These are phyloP conservation scores for Dendrocalamus sinicus DNA, from an alignment of 176 grass and related monocot genomes.

Conservation along the genomic window DNA sequence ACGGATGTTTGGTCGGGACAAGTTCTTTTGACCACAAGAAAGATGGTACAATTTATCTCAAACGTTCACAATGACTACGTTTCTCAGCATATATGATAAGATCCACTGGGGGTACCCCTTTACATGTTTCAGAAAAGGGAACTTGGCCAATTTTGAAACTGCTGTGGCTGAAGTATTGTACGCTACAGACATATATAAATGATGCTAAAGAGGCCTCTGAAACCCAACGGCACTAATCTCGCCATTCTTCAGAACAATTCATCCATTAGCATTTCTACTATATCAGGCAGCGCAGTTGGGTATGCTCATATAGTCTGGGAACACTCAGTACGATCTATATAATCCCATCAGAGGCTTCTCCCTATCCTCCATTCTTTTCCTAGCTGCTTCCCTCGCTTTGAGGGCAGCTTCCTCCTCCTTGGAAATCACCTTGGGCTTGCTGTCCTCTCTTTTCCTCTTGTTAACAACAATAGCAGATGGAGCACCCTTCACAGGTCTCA, in stretches of 20 bases:
- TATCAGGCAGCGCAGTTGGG: background rate
- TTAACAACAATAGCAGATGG: constrained; percentile 58
- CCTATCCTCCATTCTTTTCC: constrained; percentile 81
- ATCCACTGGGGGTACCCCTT: background rate
- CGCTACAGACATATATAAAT: background rate
- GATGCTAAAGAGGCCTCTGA: background rate
- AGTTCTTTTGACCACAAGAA: background rate
- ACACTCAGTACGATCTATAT: constrained; percentile 55
- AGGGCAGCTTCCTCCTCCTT: constrained; percentile 87
- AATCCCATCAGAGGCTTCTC: constrained; percentile 90
- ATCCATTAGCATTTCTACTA: background rate
- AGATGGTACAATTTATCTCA: background rate
- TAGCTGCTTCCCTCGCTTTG: constrained; percentile 75
- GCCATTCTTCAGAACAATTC: background rate
- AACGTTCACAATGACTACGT: background rate
- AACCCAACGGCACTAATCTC: background rate
- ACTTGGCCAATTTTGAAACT: background rate
- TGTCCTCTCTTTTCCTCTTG: constrained; percentile 78
- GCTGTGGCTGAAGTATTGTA: background rate
- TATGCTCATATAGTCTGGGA: background rate
- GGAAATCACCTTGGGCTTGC: constrained; percentile 64
- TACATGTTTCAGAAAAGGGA: constrained; percentile 10
- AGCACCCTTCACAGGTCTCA: constrained; percentile 63
- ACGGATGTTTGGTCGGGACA: background rate
- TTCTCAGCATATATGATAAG: background rate